Base-by-base conservation (phyloP, 495 filamentous ascomycete species). In the Podospora fimiseda region DNA sequence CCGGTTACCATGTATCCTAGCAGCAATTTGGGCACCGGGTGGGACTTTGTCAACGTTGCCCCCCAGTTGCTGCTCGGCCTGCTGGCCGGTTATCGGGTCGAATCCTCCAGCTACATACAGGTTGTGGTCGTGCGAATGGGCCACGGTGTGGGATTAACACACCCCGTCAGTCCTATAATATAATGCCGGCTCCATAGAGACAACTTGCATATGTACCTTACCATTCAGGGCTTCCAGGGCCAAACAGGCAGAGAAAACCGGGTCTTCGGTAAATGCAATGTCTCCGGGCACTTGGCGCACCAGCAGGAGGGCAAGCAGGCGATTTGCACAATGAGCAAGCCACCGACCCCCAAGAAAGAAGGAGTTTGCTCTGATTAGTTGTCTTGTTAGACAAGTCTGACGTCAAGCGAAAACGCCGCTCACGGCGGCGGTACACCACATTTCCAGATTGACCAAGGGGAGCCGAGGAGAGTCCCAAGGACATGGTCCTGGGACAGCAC, bases 401-500 rank as follows among this genome's bases (percentile, higher is more conserved):
- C 56, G 46, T 59, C 52, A 49, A 60, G 42, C 57, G 41, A 43
- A n/a, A 50, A 39, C 43, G 33, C 36, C 46, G 30, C 33, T 20
- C 48, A 48, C 43, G 51, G 44, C 40, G 48, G 48, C 39, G 37
- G 33, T 21, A 52, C 51, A 60, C 53, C 45, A 55, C 38, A 49
- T 48, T 33, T 23, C 21, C 27, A 33, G 50, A 37, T 37, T 36
- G 33, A 33, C 43, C 24, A 46, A 62, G 52, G 46, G 33, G 57
- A 37, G 40, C 46, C 20, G 43, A 50, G 52, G 37, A 46, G 51
- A 59, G 59, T 57, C 59, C 67, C 65, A 53, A 60, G 60, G 65
- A 68, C 67, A 63, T 58, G 67, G 63, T 58, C 55, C 60, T 68
- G 63, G 65, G 63, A 66, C 59, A 44, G 46, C 53, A 56, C 39